These are phyloP conservation scores for Elsinoe batatas DNA, from an alignment of 2,329 filamentous ascomycete species.

Conservation along the genomic window DNA sequence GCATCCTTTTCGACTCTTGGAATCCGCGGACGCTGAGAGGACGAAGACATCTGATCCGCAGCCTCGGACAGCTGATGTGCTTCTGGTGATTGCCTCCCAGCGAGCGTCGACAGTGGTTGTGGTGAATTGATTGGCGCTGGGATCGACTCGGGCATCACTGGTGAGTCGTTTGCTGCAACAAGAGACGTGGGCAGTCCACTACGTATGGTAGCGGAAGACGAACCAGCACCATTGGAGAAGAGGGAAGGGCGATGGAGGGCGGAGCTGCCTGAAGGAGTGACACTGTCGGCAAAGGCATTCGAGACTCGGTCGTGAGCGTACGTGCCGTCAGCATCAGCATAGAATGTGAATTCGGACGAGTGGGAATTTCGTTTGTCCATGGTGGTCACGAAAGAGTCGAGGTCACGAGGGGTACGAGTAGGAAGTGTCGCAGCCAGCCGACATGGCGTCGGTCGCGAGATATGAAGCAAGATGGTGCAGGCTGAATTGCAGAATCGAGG, in stretches of 20 bases:
- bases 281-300: not conserved
- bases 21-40: conserved; percentile 24
- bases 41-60: conserved; percentile 6
- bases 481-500: too few species aligned
- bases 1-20: conserved; percentile 38
- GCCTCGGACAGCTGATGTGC: not conserved
- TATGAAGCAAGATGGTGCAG: not conserved
- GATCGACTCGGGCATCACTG: not conserved
- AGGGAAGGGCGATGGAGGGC: conserved; percentile 10
- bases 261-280: not conserved
- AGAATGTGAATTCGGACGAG: conserved; percentile 7
- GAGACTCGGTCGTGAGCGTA: not conserved
- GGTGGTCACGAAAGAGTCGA: not conserved
- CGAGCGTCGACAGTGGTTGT: conserved; percentile 9
- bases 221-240: conserved; percentile 11
- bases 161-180: not conserved
- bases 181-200: not conserved
- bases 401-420: not conserved
- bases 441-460: not conserved
- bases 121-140: not conserved
- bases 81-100: conserved; percentile 4
- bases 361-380: conserved; percentile 10
- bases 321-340: not conserved
- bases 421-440: not conserved
- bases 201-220: not conserved